Conservation (phyloP, 257 asterid genomes). For the Cynanchum wilfordii region DNA sequence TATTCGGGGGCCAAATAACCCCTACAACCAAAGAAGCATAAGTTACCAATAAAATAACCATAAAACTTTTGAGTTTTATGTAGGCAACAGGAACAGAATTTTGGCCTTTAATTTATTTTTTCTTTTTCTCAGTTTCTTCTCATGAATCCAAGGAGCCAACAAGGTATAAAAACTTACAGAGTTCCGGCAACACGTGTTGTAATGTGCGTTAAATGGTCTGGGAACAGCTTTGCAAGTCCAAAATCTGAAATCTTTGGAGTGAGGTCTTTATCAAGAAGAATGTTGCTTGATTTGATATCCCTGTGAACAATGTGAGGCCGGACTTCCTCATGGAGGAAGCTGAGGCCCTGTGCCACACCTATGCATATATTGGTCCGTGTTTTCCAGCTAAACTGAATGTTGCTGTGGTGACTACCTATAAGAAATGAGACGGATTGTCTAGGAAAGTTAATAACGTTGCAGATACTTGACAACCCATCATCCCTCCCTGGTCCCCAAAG, state of each 20-base stretch:
- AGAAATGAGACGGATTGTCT: conserved; percentile 17
- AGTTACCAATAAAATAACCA: conserved; percentile 1
- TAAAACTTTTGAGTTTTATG: not conserved
- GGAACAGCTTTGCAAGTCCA: conserved; percentile 89
- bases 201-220: conserved; percentile 58
- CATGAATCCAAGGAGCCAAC: not conserved
- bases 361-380: conserved; percentile 53
- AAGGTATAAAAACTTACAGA: conserved; percentile 42
- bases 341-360: conserved; percentile 80
- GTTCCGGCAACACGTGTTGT: conserved; percentile 97
- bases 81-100: conserved; percentile 1
- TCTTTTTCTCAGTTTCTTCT: conserved; percentile 1
- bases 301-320: conserved; percentile 77
- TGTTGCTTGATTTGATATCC: conserved; percentile 85
- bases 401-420: conserved; percentile 37
- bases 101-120: conserved; percentile 1
- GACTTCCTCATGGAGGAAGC: conserved; percentile 75
- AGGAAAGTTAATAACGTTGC: not conserved
- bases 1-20: conserved; percentile 99
- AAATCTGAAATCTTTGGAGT: conserved; percentile 82
- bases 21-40: conserved; percentile 30
- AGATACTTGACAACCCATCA: not conserved
- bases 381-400: conserved; percentile 55
- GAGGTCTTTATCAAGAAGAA: conserved; percentile 80
- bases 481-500: not conserved